Base-by-base conservation (phyloP, 208 protist genomes). In the Wallacemonas collosoma region DNA sequence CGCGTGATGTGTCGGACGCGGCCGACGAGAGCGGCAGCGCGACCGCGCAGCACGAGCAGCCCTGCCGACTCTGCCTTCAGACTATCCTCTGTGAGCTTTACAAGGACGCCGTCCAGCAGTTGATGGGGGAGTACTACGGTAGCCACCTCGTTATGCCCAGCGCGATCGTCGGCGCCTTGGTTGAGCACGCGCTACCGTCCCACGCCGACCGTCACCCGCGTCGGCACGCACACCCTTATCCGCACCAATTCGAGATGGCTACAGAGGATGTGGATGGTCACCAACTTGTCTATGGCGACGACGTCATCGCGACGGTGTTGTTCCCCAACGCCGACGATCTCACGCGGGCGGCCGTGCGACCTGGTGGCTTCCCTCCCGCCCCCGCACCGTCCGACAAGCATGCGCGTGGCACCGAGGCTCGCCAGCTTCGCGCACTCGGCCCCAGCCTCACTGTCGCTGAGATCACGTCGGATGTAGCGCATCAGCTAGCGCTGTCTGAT, bases 1-100 rank as follows among this genome's bases (percentile, higher is more conserved):
- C 47, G 8, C 51, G 45, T 12, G 48, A 41, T 53, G 54, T 48
- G 1, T 55, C 35, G 5, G 65, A 60, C 67, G 17, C 35, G 53
- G 17, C 38, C 58, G 41, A 12, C 58, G 48, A 56, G 41, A 15
- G 26, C 26, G 26, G 26, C 26, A 26, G 26, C 26, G 26, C 26
- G 26, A 26, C 26, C 67, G 58, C 61, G 66, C 60, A 48, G 57
- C 71, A 40, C 70, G 40, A 61, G 58, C 26, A 73, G 1, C 80
- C 82, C 3, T 87, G 86, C 62, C 77, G 77, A 14, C 47, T 93
- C 17, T 65, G 77, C 17, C 57, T 87, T 11, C 60, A 74, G 40
- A 66, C 68, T 11, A 67, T 81, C 60, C 48, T 85, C 17, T 15
- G 54, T n/a, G 76, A 77, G 55, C 73, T 85, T 55, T 70, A 77